A percentile compares a stretch with the other conserved stretches of the same genome.
These are phyloP conservation scores for Bipolaris zeicola DNA, from an alignment of 2,329 filamentous ascomycete species.

Conservation along the genomic window DNA sequence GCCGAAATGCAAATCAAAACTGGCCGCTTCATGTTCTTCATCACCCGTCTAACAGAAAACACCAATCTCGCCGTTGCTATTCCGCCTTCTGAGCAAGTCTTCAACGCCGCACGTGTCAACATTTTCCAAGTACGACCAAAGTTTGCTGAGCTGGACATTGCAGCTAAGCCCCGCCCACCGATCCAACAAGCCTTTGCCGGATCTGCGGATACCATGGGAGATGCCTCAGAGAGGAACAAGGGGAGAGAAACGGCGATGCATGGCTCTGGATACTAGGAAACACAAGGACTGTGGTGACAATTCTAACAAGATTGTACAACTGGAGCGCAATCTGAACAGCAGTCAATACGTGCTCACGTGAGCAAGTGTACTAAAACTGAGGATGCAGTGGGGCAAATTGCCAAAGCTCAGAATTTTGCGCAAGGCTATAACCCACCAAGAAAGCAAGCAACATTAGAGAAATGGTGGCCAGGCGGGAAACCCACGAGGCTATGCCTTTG, in stretches of 20 bases:
- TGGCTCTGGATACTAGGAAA: conserved; percentile 10
- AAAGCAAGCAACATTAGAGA: neutral
- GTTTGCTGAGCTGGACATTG: conserved; percentile 69
- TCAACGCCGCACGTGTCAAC: conserved; percentile 89
- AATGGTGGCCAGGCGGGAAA: neutral
- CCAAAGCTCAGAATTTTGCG: neutral
- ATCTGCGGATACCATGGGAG: conserved; percentile 34
- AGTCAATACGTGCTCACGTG: neutral
- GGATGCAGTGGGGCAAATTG: neutral
- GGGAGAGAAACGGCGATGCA: conserved; percentile 23
- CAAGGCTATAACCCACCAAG: neutral
- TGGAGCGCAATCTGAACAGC: neutral
- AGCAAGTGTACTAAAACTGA: neutral
- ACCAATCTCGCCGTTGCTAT: conserved; percentile 94
- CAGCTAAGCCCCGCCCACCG: conserved; percentile 43
- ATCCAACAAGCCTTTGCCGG: conserved; percentile 47
- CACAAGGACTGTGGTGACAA: neutral
- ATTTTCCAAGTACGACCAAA: conserved; percentile 84
- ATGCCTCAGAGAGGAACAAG: conserved; percentile 25
- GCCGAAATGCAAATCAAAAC: conserved; percentile 81
- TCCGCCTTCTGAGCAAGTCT: conserved; percentile 86
- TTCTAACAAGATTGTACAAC: neutral
- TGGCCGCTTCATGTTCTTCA: conserved; percentile 85
- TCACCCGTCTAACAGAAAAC: conserved; percentile 94
- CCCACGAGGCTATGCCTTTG: neutral